phyloP scores from a whole-genome alignment of 129 eudicot species.

The Flaveria bidentis region DNA sequence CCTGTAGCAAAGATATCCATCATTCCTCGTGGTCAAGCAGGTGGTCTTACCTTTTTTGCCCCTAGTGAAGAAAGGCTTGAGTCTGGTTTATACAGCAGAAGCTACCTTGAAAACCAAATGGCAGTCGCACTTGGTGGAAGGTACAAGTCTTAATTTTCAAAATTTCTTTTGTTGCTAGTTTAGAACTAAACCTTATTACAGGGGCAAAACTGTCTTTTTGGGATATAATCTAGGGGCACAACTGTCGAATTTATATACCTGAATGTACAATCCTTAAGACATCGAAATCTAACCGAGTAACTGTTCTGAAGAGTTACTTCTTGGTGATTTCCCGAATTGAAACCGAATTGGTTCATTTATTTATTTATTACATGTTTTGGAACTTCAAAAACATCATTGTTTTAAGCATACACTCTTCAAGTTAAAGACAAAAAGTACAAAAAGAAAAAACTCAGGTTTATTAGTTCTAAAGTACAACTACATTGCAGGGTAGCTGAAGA shows the following conservation, averaged over 20 bases:
- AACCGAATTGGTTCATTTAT: no score
- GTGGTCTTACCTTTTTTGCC: slow-evolving; percentile 96
- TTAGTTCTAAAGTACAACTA: not conserved
- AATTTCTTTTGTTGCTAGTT: not conserved
- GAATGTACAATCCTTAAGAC: not conserved
- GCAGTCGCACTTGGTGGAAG: slow-evolving; percentile 99
- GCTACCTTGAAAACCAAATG: slow-evolving; percentile 96
- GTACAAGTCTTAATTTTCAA: slow-evolving; percentile 25
- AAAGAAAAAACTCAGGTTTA: not conserved
- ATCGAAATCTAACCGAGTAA: no score
- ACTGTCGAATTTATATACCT: not conserved
- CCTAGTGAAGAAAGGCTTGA: slow-evolving; percentile 98
- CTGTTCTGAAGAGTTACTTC: no score
- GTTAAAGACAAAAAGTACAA: not conserved
- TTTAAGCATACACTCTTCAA: not conserved
- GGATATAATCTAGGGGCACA: not conserved
- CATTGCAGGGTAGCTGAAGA: slow-evolving; percentile 83
- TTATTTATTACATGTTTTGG: no score
- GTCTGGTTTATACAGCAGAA: slow-evolving; percentile 93
- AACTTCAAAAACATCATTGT: no score
- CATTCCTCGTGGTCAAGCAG: slow-evolving; percentile 99
- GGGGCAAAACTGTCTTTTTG: not conserved
- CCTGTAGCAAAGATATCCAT: slow-evolving; percentile 97
- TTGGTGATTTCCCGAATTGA: no score
- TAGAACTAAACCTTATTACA: not conserved